These are phyloP conservation scores for Teratosphaeria viscida DNA, from an alignment of 2,329 filamentous ascomycete species.

Conservation along the genomic window DNA sequence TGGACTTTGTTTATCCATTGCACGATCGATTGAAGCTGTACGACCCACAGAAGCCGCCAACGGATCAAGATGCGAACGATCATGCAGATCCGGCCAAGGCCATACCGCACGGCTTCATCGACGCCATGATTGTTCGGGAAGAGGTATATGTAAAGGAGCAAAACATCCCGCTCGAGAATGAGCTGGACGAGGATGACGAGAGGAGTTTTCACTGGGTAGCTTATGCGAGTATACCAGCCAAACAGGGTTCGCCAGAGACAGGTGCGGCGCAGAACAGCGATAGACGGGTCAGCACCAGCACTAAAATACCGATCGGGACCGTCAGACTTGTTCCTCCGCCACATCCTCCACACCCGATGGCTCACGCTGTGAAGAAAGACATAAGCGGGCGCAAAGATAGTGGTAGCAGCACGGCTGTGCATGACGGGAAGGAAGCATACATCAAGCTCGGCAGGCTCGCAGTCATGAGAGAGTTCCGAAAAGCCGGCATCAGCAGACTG, in stretches of 20 bases:
- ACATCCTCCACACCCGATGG: constrained; percentile 34
- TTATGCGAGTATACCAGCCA: constrained; percentile 53
- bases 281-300: constrained; percentile 28
- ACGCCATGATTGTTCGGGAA: constrained; percentile 48
- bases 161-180: constrained; percentile 49
- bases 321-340: constrained; percentile 75
- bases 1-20: constrained; percentile 22
- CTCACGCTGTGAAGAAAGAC: constrained; percentile 4
- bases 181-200: constrained; percentile 71
- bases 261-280: constrained; percentile 20
- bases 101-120: constrained; percentile 37
- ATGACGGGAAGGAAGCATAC: constrained; percentile 61
- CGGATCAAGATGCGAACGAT: constrained; percentile 21
- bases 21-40: constrained; percentile 22
- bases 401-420: constrained; percentile 34
- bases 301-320: constrained; percentile 55
- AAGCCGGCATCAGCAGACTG: constrained; percentile 49
- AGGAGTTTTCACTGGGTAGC: constrained; percentile 78
- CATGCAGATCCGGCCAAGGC: constrained; percentile 20
- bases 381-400: constrained; percentile 17
- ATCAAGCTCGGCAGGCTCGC: constrained; percentile 74
- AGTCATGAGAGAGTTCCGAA: constrained; percentile 42
- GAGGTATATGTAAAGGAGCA: constrained; percentile 51
- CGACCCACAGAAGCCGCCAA: constrained; percentile 17
- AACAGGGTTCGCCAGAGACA: constrained; percentile 13